These are phyloP conservation scores for Ophiostoma himal-ulmi DNA, from an alignment of 2,329 filamentous ascomycete genomes.

Conservation along the genomic window DNA sequence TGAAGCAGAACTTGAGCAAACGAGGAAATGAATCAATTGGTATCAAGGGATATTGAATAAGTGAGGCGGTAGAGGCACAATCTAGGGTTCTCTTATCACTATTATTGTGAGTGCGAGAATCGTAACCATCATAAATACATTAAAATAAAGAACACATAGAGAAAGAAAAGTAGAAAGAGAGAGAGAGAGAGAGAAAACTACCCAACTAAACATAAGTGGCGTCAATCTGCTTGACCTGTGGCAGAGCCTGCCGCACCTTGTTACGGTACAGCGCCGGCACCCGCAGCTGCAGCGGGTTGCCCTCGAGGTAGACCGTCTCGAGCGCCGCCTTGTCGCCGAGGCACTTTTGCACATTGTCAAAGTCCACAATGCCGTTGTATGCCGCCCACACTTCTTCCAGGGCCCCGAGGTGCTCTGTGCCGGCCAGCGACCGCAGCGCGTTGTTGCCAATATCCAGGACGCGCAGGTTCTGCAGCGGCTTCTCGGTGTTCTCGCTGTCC, in stretches of 20 bases:
- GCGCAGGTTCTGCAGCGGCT: conserved; percentile 43
- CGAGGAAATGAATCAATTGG: background rate
- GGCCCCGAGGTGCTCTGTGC: conserved; percentile 60
- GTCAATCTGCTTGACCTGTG: conserved; percentile 89
- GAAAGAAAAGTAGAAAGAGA: background rate
- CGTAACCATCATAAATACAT: background rate
- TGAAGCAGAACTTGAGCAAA: background rate
- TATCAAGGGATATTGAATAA: background rate
- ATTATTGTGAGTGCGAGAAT: background rate
- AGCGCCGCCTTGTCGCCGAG: conserved; percentile 72
- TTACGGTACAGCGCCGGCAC: conserved; percentile 86
- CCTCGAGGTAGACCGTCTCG: conserved; percentile 92
- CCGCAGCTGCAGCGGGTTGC: conserved; percentile 77
- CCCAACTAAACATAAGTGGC: conserved; percentile 47
- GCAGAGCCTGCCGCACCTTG: conserved; percentile 82
- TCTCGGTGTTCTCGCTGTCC: background rate
- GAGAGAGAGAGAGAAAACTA: background rate
- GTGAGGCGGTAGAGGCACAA: background rate
- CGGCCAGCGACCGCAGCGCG: conserved; percentile 66
- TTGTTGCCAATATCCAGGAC: conserved; percentile 90
- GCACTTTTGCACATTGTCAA: conserved; percentile 71
- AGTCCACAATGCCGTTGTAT: conserved; percentile 75
- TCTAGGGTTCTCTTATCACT: background rate
- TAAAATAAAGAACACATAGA: background rate
- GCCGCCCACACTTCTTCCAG: conserved; percentile 94